A percentile compares a stretch with the other conserved stretches of the same genome.
These are phyloP conservation scores for Gautieria morchelliformis DNA, from an alignment of 768 basidiomycete species.

Conservation along the genomic window DNA sequence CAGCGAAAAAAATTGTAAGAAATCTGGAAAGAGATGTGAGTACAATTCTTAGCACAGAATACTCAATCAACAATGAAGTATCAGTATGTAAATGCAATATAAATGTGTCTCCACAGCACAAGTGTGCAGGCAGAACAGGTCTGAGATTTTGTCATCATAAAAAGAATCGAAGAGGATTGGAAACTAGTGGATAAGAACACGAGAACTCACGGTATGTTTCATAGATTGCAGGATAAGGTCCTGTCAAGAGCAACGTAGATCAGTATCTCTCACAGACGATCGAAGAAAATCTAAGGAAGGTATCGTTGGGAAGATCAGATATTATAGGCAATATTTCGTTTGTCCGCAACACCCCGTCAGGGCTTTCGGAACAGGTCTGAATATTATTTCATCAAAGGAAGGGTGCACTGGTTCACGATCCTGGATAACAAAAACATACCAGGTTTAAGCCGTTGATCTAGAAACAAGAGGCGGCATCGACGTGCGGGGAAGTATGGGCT, in stretches of 20 bases:
- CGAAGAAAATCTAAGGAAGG: neutral
- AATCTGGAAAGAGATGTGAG: neutral
- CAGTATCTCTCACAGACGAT: slow-evolving; percentile 4
- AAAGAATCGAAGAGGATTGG: slow-evolving; percentile 7
- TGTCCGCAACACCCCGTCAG: slow-evolving; percentile 39
- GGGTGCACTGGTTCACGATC: neutral
- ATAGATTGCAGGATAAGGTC: neutral
- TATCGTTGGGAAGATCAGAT: slow-evolving; percentile 25
- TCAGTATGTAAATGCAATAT: neutral
- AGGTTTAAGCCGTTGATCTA: neutral
- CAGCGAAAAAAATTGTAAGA: too few species aligned
- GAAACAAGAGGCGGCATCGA: slow-evolving; percentile 6
- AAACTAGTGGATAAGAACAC: slow-evolving; percentile 19
- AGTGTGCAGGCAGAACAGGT: slow-evolving; percentile 49
- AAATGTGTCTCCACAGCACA: slow-evolving; percentile 9
- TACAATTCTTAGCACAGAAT: neutral
- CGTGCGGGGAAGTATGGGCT: slow-evolving; percentile 19
- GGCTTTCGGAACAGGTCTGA: slow-evolving; percentile 70
- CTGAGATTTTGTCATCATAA: slow-evolving; percentile 47
- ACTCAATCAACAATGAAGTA: neutral
- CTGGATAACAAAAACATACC: neutral
- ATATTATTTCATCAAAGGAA: slow-evolving; percentile 52
- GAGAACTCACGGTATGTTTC: neutral
- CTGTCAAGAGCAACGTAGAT: slow-evolving; percentile 21
- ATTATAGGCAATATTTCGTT: slow-evolving; percentile 51